Evolutionary conservation across 2,329 filamentous ascomycete species (phyloP), one percentile per base, ranked within the genome.

Genomic region (Macrophomina phaseolina): DNA sequence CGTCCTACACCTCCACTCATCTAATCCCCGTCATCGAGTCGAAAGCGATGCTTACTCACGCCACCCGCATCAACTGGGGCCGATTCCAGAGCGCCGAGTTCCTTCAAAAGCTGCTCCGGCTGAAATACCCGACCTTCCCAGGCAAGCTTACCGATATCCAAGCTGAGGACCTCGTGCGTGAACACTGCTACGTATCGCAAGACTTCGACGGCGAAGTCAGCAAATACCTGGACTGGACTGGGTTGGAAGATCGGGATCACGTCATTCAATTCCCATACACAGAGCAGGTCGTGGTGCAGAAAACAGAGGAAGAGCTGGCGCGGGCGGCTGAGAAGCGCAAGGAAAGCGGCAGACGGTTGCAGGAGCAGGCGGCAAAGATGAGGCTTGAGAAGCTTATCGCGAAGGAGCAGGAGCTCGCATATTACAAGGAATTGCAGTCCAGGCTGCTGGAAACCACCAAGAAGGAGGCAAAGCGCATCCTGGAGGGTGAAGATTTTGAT

Each of bases 361-460:
- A 99, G 78, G 93, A 97, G 73, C 95, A 99, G 79, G 95, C 95
- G 0, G 94, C 94, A 9, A 98, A 97, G 79, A 97, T 97, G 93
- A 90, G 95, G 7, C 82, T 99, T 0, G 95, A 99, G 70, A 97
- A 97, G 75, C 84, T 99, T 55, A 92, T 98, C 77, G 91, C 92
- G 75, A 99, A 99, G 79, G 95, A 99, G 80, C 89, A 97, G 75
- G 94, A 98, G 76, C 82, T 98, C 1, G 94, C 97, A 72, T 97
- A 97, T 79, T 97, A 94, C 83, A 93, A 93, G 75, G 88, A 93
- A 67, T 81, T 99, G 4, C 93, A 96, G 74, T 78, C 83, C 40
- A 88, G 88, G 69, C 83, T 97, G 9, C 86, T 84, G 56, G 76
- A 79, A 1, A 88, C 90, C 30, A 94, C 90, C 52, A 99, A 98